phyloP scores from a whole-genome alignment of 228 moss, liverwort and hornwort species.

The Sphagnum fallax region DNA sequence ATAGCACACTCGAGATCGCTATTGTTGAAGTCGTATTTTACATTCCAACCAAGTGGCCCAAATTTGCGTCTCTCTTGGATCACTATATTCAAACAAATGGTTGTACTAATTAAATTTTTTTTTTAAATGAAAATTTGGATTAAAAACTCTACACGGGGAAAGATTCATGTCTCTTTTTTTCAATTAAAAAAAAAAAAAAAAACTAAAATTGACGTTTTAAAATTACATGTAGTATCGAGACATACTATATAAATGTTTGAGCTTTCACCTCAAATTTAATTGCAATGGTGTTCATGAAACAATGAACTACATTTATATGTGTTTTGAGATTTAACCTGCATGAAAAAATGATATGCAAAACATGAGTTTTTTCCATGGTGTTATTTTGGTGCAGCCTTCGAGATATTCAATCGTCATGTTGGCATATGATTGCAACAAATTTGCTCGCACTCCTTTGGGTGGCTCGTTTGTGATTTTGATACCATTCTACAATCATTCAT shows the following conservation, averaged over 20 bases:
- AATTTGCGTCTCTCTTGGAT: constrained; percentile 94
- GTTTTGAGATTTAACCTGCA: constrained; percentile 30
- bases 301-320: too few species aligned
- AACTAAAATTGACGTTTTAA: too few species aligned
- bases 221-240: too few species aligned
- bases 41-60: constrained; percentile 95
- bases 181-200: too few species aligned
- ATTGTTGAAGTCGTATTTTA: constrained; percentile 95
- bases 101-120: background rate
- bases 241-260: too few species aligned
- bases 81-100: constrained; percentile 21
- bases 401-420: constrained; percentile 48
- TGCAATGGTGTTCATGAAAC: too few species aligned
- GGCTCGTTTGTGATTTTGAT: constrained; percentile 98
- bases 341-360: constrained; percentile 91
- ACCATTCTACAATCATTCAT: constrained; percentile 49
- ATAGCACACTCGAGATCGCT: constrained; percentile 94
- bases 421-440: constrained; percentile 77
- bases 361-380: constrained; percentile 84
- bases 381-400: constrained; percentile 60
- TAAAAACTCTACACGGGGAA: too few species aligned
- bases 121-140: too few species aligned
- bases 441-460: constrained; percentile 83
- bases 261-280: too few species aligned
- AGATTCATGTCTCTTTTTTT: too few species aligned